Percentiles rank a stretch among this genome's conserved stretches.
Evolutionary conservation across 495 filamentous ascomycete species (phyloP).

Genomic region (Podospora appendiculata): DNA sequence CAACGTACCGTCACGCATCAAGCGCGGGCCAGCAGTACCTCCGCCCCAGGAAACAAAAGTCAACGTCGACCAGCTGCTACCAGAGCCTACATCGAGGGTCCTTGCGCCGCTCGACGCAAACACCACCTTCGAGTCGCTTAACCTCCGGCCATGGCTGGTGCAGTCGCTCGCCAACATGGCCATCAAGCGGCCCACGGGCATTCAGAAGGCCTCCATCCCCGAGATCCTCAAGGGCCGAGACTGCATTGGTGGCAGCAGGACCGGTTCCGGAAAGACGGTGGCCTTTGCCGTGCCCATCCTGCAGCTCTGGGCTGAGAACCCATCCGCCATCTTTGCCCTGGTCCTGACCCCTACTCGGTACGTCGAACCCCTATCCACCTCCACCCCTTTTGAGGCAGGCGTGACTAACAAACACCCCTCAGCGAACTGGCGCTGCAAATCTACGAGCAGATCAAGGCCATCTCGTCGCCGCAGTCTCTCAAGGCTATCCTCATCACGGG

Average conservation of each 20-base stretch:
- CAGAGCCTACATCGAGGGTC: slow-evolving; percentile 11
- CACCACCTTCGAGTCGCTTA: slow-evolving; percentile 65
- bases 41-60: not conserved
- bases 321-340: slow-evolving; percentile 80
- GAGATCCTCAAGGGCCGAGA: slow-evolving; percentile 83
- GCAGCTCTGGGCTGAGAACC: slow-evolving; percentile 89
- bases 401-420: too few relatives aligned
- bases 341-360: slow-evolving; percentile 85
- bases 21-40: slow-evolving; percentile 10
- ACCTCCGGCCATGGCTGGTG: slow-evolving; percentile 83
- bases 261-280: slow-evolving; percentile 98
- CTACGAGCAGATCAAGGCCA: slow-evolving; percentile 87
- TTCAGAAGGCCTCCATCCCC: slow-evolving; percentile 87
- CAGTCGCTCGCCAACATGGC: slow-evolving; percentile 77
- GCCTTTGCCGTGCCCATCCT: slow-evolving; percentile 91
- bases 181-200: slow-evolving; percentile 80
- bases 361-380: not conserved
- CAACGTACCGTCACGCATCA: slow-evolving; percentile 43
- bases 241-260: slow-evolving; percentile 89
- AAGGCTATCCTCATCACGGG: slow-evolving; percentile 84
- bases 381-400: too few relatives aligned
- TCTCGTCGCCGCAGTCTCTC: slow-evolving; percentile 75
- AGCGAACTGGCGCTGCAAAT: slow-evolving; percentile 92
- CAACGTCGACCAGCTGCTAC: not conserved
- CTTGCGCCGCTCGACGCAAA: slow-evolving; percentile 38